A percentile compares a stretch with the other conserved stretches of the same genome.
Evolutionary conservation across 2,329 filamentous ascomycete genomes (phyloP).

Genomic region (Bertia moriformis): DNA sequence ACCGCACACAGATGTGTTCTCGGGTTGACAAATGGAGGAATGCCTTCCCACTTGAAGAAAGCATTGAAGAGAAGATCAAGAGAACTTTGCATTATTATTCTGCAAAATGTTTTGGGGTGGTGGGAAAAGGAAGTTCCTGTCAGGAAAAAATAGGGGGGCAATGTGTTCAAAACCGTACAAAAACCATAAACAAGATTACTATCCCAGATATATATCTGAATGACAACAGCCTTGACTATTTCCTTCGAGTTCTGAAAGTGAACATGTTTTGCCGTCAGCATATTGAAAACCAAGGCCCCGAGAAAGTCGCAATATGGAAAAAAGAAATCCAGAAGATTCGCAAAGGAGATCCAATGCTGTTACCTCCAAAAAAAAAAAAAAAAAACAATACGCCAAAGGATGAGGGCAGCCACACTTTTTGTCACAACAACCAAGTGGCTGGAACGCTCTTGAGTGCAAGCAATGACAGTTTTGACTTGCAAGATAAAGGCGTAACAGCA

Average conservation of each 20-base stretch:
- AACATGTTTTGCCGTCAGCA: constrained; percentile 2
- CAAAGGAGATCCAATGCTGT: neutral
- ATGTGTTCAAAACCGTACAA: constrained; percentile 2
- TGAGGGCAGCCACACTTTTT: neutral
- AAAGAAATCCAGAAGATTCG: neutral
- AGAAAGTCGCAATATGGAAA: constrained; percentile 1
- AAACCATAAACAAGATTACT: constrained; percentile 2
- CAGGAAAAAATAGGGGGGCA: constrained; percentile 2
- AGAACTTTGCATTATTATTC: neutral
- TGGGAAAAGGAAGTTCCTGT: neutral
- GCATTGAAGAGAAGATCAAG: neutral
- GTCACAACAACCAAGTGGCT: neutral
- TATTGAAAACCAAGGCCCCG: neutral
- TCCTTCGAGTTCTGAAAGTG: constrained; percentile 2
- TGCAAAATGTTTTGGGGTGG: neutral
- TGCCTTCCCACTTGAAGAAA: neutral
- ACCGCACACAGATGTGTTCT: neutral
- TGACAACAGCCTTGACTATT: neutral
- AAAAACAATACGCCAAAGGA: neutral
- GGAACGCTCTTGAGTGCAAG: neutral
- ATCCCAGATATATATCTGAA: constrained; percentile 2
- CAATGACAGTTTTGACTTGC: neutral
- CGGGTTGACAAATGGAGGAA: neutral
- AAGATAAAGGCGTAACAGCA: neutral
- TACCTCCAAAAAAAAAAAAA: neutral